These are phyloP conservation scores for Phytopythium boreale DNA, from an alignment of 352 stramenopile species.

Conservation along the genomic window DNA sequence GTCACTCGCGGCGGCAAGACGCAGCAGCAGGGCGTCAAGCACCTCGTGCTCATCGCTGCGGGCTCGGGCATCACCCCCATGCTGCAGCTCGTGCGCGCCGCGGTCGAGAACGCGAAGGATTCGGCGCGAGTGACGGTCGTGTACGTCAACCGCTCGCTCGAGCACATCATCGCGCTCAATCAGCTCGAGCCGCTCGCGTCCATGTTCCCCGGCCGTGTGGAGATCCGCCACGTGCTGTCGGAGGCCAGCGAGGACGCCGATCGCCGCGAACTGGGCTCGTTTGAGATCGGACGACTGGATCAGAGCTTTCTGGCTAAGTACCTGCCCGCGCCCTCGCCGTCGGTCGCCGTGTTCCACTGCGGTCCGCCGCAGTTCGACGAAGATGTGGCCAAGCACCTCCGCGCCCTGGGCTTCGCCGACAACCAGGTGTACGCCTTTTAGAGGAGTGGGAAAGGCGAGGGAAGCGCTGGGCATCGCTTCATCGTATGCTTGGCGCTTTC, in stretches of 20 bases:
- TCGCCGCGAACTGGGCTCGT: slow-evolving; percentile 44
- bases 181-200: slow-evolving; percentile 76
- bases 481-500: neutral
- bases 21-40: slow-evolving; percentile 39
- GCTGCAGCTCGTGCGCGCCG: slow-evolving; percentile 73
- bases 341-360: slow-evolving; percentile 68
- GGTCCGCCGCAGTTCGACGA: slow-evolving; percentile 74
- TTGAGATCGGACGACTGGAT: slow-evolving; percentile 46
- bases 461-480: neutral
- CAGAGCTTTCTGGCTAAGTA: slow-evolving; percentile 38
- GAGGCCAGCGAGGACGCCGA: slow-evolving; percentile 37
- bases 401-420: slow-evolving; percentile 40
- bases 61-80: slow-evolving; percentile 82
- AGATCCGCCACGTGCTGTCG: slow-evolving; percentile 66
- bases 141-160: slow-evolving; percentile 68
- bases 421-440: slow-evolving; percentile 72
- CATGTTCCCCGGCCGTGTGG: slow-evolving; percentile 67
- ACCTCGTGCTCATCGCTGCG: slow-evolving; percentile 73
- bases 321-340: slow-evolving; percentile 31
- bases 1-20: slow-evolving; percentile 46
- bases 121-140: slow-evolving; percentile 67
- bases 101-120: slow-evolving; percentile 56
- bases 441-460: neutral
- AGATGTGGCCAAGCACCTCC: slow-evolving; percentile 38
- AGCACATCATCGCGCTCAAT: slow-evolving; percentile 64